A percentile compares a stretch with the other conserved stretches of the same genome.
These are phyloP conservation scores for Arabis alpina DNA, from an alignment of 345 rosid species.

Conservation along the genomic window DNA sequence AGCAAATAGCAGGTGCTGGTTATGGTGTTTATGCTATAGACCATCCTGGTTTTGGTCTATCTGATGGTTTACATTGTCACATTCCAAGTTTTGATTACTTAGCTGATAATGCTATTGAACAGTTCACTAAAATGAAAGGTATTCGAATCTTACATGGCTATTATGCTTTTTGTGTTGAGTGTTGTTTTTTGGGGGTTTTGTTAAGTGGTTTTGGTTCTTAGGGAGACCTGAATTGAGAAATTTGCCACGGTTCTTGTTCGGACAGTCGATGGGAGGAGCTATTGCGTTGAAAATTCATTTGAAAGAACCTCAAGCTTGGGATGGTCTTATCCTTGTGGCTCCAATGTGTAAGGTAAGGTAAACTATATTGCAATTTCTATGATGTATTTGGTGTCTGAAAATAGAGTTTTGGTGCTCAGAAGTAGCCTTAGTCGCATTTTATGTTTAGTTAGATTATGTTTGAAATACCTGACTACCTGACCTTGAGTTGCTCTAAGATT, in stretches of 20 bases:
- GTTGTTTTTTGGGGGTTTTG: not conserved
- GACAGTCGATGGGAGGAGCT: constrained; percentile 99
- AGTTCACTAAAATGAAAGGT: constrained; percentile 81
- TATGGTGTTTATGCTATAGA: constrained; percentile 85
- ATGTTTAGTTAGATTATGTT: not conserved
- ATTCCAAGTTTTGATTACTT: constrained; percentile 71
- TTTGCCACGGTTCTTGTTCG: constrained; percentile 74
- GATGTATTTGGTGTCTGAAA: not conserved
- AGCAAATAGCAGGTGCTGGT: constrained; percentile 66
- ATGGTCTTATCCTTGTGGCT: constrained; percentile 88
- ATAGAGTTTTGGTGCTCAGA: not conserved
- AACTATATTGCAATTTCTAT: not conserved
- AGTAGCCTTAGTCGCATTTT: not conserved
- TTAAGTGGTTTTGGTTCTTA: constrained; percentile 41
- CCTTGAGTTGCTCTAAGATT: constrained; percentile 61
- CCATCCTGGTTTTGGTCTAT: constrained; percentile 93
- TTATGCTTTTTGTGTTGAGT: constrained; percentile 6
- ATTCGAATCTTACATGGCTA: not conserved
- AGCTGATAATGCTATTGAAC: constrained; percentile 74
- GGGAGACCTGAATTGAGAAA: constrained; percentile 73
- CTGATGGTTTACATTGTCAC: constrained; percentile 95
- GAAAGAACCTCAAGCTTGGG: constrained; percentile 83
- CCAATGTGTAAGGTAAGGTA: constrained; percentile 89
- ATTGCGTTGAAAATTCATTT: constrained; percentile 78
- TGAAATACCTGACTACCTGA: constrained; percentile 52